A percentile compares a stretch with the other conserved stretches of the same genome.
These are phyloP conservation scores for Talaromyces sp. DNA, from an alignment of 2,329 filamentous ascomycete species.

Conservation along the genomic window DNA sequence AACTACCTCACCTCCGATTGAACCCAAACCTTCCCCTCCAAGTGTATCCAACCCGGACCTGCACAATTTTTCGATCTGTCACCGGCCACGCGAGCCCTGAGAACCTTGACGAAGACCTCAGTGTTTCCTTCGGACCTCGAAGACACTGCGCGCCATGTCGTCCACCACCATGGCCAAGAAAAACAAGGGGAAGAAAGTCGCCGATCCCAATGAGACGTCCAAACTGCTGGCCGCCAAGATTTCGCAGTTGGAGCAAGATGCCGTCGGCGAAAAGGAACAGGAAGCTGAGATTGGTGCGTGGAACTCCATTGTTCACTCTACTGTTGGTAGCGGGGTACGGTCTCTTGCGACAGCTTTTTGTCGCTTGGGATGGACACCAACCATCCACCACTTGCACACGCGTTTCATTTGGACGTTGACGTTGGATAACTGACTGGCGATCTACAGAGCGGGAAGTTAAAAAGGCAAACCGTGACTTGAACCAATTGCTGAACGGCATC, in stretches of 20 bases:
- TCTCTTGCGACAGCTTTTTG: neutral
- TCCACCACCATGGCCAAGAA: constrained; percentile 67
- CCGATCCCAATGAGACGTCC: constrained; percentile 85
- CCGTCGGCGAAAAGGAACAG: constrained; percentile 90
- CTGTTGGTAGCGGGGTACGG: neutral
- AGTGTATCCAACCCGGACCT: constrained; percentile 13
- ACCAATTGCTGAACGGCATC: constrained; percentile 80
- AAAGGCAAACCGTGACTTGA: constrained; percentile 87
- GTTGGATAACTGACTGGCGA: constrained; percentile 26
- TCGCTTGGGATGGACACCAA: neutral
- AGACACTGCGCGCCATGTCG: constrained; percentile 38
- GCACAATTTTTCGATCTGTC: constrained; percentile 25
- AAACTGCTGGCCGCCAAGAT: constrained; percentile 92
- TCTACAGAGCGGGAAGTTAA: constrained; percentile 84
- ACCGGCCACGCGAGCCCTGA: constrained; percentile 38
- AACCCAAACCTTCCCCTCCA: constrained; percentile 11
- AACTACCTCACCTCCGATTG: constrained; percentile 15
- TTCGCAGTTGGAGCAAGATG: constrained; percentile 91
- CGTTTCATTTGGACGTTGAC: constrained; percentile 19
- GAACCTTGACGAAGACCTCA: constrained; percentile 40
- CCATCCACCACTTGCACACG: neutral
- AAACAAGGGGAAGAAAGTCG: constrained; percentile 78
- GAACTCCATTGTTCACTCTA: neutral
- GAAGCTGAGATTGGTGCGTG: constrained; percentile 89
- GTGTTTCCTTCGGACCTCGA: neutral